Conservation (phyloP, 805 yeast species). For the Lachancea nothofagi region DNA sequence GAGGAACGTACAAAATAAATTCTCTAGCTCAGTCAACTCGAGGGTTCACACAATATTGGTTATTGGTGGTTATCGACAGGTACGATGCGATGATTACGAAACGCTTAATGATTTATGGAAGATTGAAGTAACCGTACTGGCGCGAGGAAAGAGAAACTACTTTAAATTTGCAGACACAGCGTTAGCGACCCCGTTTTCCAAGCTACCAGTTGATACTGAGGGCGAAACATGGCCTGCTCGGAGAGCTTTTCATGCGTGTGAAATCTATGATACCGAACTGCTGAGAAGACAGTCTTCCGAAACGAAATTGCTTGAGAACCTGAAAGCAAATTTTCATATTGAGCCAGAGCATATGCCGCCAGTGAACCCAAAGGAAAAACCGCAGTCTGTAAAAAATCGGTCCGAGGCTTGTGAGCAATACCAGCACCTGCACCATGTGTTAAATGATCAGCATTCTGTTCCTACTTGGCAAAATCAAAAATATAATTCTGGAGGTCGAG, state of each 20-base stretch:
- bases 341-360: slow-evolving; percentile 13
- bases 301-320: slow-evolving; percentile 13
- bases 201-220: slow-evolving; percentile 11
- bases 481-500: background rate
- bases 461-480: slow-evolving; percentile 1
- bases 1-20: slow-evolving; percentile 2
- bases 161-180: slow-evolving; percentile 36
- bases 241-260: slow-evolving; percentile 36
- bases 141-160: slow-evolving; percentile 34
- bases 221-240: slow-evolving; percentile 28
- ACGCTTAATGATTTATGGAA: slow-evolving; percentile 40
- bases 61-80: slow-evolving; percentile 45
- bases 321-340: slow-evolving; percentile 21
- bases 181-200: slow-evolving; percentile 30
- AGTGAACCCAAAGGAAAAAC: slow-evolving; percentile 1
- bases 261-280: slow-evolving; percentile 20
- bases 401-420: slow-evolving; percentile 1
- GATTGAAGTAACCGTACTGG: slow-evolving; percentile 35
- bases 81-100: slow-evolving; percentile 29
- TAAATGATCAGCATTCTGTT: background rate
- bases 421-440: slow-evolving; percentile 1
- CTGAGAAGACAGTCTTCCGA: slow-evolving; percentile 13
- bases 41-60: slow-evolving; percentile 29
- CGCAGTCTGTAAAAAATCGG: background rate
- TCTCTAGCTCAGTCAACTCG: slow-evolving; percentile 7